phyloP scores from a whole-genome alignment of 306 rosid species.

The Coriaria nepalensis region DNA sequence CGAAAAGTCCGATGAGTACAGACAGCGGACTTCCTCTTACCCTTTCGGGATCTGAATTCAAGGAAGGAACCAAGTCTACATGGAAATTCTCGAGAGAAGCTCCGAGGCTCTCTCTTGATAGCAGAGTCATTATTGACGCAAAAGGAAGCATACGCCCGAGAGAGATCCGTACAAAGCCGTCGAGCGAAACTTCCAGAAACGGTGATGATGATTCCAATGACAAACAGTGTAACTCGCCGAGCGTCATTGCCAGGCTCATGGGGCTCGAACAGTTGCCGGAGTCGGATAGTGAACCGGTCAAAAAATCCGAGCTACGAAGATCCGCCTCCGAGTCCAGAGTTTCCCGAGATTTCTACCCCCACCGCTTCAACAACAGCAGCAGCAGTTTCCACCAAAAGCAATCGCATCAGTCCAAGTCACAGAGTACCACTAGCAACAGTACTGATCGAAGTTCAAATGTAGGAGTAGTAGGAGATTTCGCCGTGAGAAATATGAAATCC shows the following conservation, averaged over 20 bases:
- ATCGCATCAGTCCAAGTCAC: conserved; percentile 16
- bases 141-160: conserved; percentile 57
- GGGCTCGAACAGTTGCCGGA: conserved; percentile 57
- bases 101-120: conserved; percentile 80
- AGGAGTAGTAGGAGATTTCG: conserved; percentile 19
- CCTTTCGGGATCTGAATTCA: conserved; percentile 53
- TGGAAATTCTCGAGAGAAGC: conserved; percentile 92
- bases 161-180: conserved; percentile 45
- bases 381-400: conserved; percentile 30
- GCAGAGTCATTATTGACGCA: conserved; percentile 75
- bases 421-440: conserved; percentile 15
- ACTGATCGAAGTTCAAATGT: conserved; percentile 20
- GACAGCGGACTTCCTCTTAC: conserved; percentile 29
- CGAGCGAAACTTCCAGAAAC: conserved; percentile 22
- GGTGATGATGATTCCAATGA: conserved; percentile 22
- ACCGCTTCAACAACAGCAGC: conserved; percentile 41
- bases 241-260: conserved; percentile 86
- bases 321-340: conserved; percentile 87
- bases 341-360: conserved; percentile 46
- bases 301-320: conserved; percentile 60
- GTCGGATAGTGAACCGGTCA: conserved; percentile 38
- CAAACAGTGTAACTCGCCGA: conserved; percentile 64
- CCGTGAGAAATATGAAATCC: conserved; percentile 17
- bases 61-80: conserved; percentile 61
- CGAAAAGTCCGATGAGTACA: conserved; percentile 3